Base-by-base conservation (phyloP, 257 asterid species). In the Asclepias syriaca region DNA sequence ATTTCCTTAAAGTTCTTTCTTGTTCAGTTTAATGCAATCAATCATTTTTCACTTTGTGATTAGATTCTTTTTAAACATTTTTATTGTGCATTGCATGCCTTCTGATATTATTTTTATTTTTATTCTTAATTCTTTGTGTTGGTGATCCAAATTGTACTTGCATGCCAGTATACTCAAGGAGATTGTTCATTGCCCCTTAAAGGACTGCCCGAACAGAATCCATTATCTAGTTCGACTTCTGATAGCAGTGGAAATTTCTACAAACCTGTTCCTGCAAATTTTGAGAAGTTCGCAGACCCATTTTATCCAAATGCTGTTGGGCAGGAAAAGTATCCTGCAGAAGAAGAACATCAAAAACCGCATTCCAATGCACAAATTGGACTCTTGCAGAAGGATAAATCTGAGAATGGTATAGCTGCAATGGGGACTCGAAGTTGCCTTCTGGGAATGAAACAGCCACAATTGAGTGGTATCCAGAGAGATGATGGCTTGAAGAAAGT, bases 401-500 rank as follows among this genome's bases (percentile, higher is more conserved):
- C 72, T 58, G 95, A 86, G 80, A 86, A 78, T 78, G 77, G 74
- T 73, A 60, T 68, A 85, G 40, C 80, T 60, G 43, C 72, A 40
- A 27, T 64, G 54, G 93, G 80, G 81, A 76, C 74, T n/a, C 90
- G 87, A 68, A 86, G 69, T 70, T 79, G 77, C 68, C 81, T 88
- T 69, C 76, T 73, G 74, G 75, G 79, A 43, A 37, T 74, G 71
- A 90, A 87, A 65, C 95, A 84, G 80, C 84, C 96, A 32, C 87
- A 81, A 73, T 67, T 90, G 71, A 80, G 81, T 83, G 87, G 88
- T 59, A 71, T 88, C 80, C 84, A 80, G 77, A 61, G 81, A 54
- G 92, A 78, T 72, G 96, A 90, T 78, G 75, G 97, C 87, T 86
- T 93, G 87, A 90, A 86, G 83, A 93, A 93, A 85, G 96, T 89